These are phyloP conservation scores for Globisporangium cylindrosporum DNA, from an alignment of 352 stramenopile genomes.

Conservation along the genomic window DNA sequence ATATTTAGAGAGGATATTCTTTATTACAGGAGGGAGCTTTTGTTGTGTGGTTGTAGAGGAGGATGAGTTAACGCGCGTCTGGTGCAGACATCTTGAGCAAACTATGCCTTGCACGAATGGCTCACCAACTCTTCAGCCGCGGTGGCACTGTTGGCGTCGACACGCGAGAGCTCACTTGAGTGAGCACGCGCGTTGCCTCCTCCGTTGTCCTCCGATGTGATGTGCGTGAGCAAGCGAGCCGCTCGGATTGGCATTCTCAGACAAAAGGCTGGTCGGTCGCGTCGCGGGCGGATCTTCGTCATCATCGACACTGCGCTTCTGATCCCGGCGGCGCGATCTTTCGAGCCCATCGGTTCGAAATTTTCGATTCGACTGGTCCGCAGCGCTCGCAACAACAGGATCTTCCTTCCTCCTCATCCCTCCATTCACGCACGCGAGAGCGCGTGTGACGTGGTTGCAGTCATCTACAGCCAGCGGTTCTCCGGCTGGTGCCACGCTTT, in stretches of 20 bases:
- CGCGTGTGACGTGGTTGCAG: constrained; percentile 1
- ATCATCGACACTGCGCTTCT: constrained; percentile 4
- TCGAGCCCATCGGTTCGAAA: constrained; percentile 10
- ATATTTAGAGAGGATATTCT: not conserved
- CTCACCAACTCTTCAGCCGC: no score
- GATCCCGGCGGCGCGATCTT: constrained; percentile 10
- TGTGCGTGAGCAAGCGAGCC: not conserved
- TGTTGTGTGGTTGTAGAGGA: constrained; percentile 6
- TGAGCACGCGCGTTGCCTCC: not conserved
- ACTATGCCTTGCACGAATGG: not conserved
- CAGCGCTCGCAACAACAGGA: not conserved
- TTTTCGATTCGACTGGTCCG: constrained; percentile 7
- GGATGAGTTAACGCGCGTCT: constrained; percentile 14
- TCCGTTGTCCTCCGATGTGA: not conserved
- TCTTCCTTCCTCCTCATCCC: not conserved
- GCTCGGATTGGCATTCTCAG: not conserved
- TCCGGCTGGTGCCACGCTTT: not conserved
- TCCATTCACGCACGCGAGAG: not conserved
- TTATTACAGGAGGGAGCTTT: not conserved
- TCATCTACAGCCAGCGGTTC: constrained; percentile 14
- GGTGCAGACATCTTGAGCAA: not conserved
- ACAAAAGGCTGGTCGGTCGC: constrained; percentile 3
- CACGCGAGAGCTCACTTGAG: not conserved
- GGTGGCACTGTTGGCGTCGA: not conserved
- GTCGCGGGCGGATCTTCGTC: constrained; percentile 3